Percentiles rank a stretch among this genome's conserved stretches.
phyloP scores from a whole-genome alignment of 768 basidiomycete species.

The Panellus pusillus region DNA sequence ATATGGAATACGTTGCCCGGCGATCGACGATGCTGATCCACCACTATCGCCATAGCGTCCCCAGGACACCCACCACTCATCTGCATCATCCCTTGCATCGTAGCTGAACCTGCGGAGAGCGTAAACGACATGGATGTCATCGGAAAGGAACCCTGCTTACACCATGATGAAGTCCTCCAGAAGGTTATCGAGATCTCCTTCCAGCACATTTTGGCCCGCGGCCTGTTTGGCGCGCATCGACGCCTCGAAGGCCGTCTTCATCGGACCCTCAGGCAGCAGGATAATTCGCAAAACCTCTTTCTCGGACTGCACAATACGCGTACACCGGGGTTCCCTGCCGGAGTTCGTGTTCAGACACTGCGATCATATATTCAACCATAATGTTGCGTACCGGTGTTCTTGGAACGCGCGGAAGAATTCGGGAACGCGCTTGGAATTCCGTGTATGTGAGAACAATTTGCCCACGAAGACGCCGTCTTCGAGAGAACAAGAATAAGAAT shows the following conservation, averaged over 20 bases:
- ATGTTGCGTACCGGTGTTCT: slow-evolving; percentile 8
- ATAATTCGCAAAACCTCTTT: not conserved
- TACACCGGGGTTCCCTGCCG: slow-evolving; percentile 2
- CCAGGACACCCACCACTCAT: slow-evolving; percentile 12
- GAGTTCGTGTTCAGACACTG: no score
- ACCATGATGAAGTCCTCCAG: not conserved
- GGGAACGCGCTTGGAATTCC: not conserved
- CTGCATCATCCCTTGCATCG: slow-evolving; percentile 4
- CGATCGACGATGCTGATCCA: no score
- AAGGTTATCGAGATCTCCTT: not conserved
- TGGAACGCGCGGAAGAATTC: slow-evolving; percentile 15
- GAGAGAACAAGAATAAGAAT: slow-evolving; percentile 9
- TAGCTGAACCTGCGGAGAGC: not conserved
- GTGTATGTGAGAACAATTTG: slow-evolving; percentile 15
- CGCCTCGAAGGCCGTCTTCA: not conserved
- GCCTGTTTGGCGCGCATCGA: slow-evolving; percentile 1
- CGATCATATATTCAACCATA: not conserved
- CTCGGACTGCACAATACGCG: not conserved
- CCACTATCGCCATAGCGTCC: not conserved
- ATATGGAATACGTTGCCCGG: no score
- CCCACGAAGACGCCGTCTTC: slow-evolving; percentile 17
- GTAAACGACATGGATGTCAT: not conserved
- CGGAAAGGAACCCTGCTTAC: not conserved
- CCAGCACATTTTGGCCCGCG: not conserved
- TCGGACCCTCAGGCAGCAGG: slow-evolving; percentile 5